Evolutionary conservation across 2,329 filamentous ascomycete genomes (phyloP), one percentile per base, ranked within the genome.

Genomic region (Penicillium sp.): DNA sequence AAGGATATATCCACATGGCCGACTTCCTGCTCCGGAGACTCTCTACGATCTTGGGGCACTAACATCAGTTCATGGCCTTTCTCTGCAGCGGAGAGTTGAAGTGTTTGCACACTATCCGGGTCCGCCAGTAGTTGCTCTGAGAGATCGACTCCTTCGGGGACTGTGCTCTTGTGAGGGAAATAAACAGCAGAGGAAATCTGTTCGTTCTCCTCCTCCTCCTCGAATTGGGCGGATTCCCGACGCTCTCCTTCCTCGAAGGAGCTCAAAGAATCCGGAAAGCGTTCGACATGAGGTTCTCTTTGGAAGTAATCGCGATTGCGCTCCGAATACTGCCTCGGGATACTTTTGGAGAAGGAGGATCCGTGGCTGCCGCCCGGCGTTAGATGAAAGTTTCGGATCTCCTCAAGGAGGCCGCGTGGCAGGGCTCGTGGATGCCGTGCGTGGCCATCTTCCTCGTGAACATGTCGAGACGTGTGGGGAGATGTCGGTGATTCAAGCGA

Each of bases 151-250:
- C 59, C 62, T 44, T 66, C 64, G 7, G 63, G 55, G 4, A 64
- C 56, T 10, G 62, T 54, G 18, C 77, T 75, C 54, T 80, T 76
- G 66, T 84, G 81, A 20, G 81, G 81, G 53, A 80, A 82, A 61
- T 84, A 84, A 27, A 81, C 70, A 10, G 81, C 81, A 23, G 80
- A 83, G 0, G 79, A 81, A 31, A 84, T 84, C 50, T 82, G 79
- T 60, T 84, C 81, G 45, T 74, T 72, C 47, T 81, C 79, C 4
- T 80, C 80, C 27, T 80, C 78, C n/a, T 80, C 76, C 27, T 77
- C 77, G 22, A 70, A 68, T 18, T 60, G 63, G 8, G 54, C 52
- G 6, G 58, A 57, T 22, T 49, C 54, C 24, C 54, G 54, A 34
- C 46, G 53, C 8, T 53, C 56, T 34, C 56, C 61, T 36, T 52